A percentile compares a stretch with the other conserved stretches of the same genome.
These are phyloP conservation scores for Elaphomyces granulatus DNA, from an alignment of 495 filamentous ascomycete species.

Conservation along the genomic window DNA sequence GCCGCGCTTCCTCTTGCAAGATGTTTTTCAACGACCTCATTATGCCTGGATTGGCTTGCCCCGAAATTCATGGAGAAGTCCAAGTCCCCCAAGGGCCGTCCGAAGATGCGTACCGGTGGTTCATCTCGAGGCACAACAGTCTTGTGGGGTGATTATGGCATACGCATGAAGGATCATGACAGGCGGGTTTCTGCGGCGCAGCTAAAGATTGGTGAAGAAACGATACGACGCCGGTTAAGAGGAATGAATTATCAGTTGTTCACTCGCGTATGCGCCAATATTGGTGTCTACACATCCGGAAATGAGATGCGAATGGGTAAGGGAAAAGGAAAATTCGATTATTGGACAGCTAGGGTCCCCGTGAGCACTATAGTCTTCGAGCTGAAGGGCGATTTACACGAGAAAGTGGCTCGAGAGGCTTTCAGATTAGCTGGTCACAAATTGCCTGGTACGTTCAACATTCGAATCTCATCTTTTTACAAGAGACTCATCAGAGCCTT, in stretches of 20 bases:
- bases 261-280: constrained; percentile 76
- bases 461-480: background rate
- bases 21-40: constrained; percentile 60
- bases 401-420: constrained; percentile 86
- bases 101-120: constrained; percentile 79
- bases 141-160: constrained; percentile 88
- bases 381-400: constrained; percentile 80
- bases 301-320: constrained; percentile 99
- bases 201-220: constrained; percentile 78
- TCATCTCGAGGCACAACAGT: constrained; percentile 87
- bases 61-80: constrained; percentile 58
- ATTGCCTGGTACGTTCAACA: constrained; percentile 58
- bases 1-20: constrained; percentile 23
- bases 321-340: constrained; percentile 93
- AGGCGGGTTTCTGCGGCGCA: constrained; percentile 77
- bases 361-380: constrained; percentile 87
- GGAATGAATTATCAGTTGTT: constrained; percentile 89
- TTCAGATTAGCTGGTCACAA: constrained; percentile 92
- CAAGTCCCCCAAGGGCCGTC: constrained; percentile 83
- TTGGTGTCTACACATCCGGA: constrained; percentile 87
- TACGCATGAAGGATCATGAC: constrained; percentile 89
- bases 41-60: constrained; percentile 57
- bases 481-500: constrained; percentile 5
- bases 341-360: constrained; percentile 80
- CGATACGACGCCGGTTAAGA: constrained; percentile 74